Conservation (phyloP, 306 rosid genomes). For the Prunus persica region Prunus_persica_NCBIv2 NC_034009.1:1742001-1742500, state of each 20-base stretch:
- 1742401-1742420: neutral
- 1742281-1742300: too few species aligned
- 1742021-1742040: slow-evolving; percentile 8
- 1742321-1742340: neutral
- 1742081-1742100: slow-evolving; percentile 45
- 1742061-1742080: slow-evolving; percentile 24
- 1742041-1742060: slow-evolving; percentile 17
- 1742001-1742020: slow-evolving; percentile 28
- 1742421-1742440: neutral
- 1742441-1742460: neutral
- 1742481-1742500: neutral
- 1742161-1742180: slow-evolving; percentile 50
- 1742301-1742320: neutral
- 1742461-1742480: neutral
- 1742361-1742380: neutral
- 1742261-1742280: too few species aligned
- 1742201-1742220: slow-evolving; percentile 2
- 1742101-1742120: slow-evolving; percentile 63
- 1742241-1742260: too few species aligned
- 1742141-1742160: slow-evolving; percentile 96
- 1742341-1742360: neutral
- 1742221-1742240: neutral
- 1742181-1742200: neutral
- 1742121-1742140: slow-evolving; percentile 84
- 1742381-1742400: neutral